These are phyloP conservation scores for Trypanosoma brucei DNA, from an alignment of 208 protist species.

Conservation along the genomic window DNA sequence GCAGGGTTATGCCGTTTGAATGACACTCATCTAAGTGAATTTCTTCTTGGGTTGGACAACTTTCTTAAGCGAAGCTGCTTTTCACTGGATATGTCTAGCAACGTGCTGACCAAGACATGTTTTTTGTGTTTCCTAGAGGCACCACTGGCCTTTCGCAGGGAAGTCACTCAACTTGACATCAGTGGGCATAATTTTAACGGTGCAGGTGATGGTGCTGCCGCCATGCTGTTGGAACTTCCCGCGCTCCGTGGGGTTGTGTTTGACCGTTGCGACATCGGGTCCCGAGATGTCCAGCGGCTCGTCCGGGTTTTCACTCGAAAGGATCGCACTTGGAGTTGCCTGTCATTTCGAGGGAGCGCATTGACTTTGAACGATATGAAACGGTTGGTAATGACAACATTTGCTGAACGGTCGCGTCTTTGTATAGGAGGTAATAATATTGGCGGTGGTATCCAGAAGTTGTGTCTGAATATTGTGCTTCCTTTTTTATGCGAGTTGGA, in stretches of 20 bases:
- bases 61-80: slow-evolving; percentile 35
- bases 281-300: slow-evolving; percentile 26
- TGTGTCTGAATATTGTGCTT: slow-evolving; percentile 16
- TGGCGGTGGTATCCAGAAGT: slow-evolving; percentile 30
- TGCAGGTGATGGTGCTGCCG: slow-evolving; percentile 20
- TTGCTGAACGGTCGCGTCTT: slow-evolving; percentile 6
- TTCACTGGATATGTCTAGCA: slow-evolving; percentile 37
- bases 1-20: slow-evolving; percentile 41
- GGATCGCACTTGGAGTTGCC: slow-evolving; percentile 1
- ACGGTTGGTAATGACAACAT: slow-evolving; percentile 7
- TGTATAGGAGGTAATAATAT: slow-evolving; percentile 15
- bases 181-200: slow-evolving; percentile 26
- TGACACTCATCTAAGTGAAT: slow-evolving; percentile 30
- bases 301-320: slow-evolving; percentile 28
- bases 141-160: slow-evolving; percentile 11
- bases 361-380: slow-evolving; percentile 11
- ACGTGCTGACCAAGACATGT: slow-evolving; percentile 27
- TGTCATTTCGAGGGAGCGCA: slow-evolving; percentile 8
- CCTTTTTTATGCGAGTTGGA: slow-evolving; percentile 29
- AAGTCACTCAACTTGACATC: slow-evolving; percentile 28
- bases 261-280: slow-evolving; percentile 20
- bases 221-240: slow-evolving; percentile 27
- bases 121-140: slow-evolving; percentile 26
- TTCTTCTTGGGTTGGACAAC: slow-evolving; percentile 22
- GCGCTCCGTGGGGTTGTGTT: slow-evolving; percentile 26